Conservation (phyloP, 306 rosid species). For the Spatholobus suberectus region DNA sequence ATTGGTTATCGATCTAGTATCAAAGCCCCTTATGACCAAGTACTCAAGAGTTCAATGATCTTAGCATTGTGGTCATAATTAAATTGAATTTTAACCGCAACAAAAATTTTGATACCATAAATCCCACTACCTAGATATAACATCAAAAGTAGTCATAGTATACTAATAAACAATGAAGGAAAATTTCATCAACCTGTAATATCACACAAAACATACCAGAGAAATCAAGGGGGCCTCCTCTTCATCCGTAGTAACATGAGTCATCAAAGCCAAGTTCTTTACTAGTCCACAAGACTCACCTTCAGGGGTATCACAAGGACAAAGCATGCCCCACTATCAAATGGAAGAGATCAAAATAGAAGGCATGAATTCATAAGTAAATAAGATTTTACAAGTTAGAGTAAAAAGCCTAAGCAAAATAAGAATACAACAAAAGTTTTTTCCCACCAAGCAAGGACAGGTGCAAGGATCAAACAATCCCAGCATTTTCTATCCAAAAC, state of each 20-base stretch:
- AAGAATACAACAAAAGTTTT: not conserved
- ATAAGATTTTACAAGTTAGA: not conserved
- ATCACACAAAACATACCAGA: constrained; percentile 53
- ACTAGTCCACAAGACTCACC: constrained; percentile 97
- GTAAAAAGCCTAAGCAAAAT: constrained; percentile 17
- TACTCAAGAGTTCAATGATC: not conserved
- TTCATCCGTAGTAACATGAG: constrained; percentile 98
- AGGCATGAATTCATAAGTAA: not conserved
- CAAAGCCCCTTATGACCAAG: not conserved
- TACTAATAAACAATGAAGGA: not conserved
- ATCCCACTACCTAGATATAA: not conserved
- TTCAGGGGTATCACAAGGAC: constrained; percentile 99
- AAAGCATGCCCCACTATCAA: constrained; percentile 97
- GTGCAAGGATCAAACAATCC: not conserved
- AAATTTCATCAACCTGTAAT: constrained; percentile 19
- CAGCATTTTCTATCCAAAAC: not conserved
- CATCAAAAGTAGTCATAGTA: not conserved
- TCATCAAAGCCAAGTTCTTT: constrained; percentile 93
- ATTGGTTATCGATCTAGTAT: not conserved
- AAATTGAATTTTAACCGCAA: not conserved
- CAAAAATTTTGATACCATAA: not conserved
- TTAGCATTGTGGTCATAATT: not conserved
- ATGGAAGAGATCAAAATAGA: constrained; percentile 19
- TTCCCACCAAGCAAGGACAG: not conserved
- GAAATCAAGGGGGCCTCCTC: constrained; percentile 81